Evolutionary conservation across 768 basidiomycete genomes (phyloP).

Genomic region (Suillus fuscotomentosus): DNA sequence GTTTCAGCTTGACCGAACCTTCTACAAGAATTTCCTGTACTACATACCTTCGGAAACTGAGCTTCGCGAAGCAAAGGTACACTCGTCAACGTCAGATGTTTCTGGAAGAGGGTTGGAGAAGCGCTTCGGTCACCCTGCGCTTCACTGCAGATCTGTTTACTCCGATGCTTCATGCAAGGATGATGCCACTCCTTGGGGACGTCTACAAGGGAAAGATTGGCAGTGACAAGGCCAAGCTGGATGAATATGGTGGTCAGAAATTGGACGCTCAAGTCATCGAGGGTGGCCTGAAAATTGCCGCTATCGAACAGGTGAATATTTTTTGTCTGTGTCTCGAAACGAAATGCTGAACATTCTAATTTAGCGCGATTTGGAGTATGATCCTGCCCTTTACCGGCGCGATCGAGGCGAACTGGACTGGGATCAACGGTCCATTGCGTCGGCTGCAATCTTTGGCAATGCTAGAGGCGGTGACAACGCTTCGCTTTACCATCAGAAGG

Average conservation of each 20-base stretch:
- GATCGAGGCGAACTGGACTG: conserved; percentile 87
- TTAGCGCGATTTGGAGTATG: conserved; percentile 75
- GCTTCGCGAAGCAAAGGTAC: conserved; percentile 67
- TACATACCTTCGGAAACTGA: conserved; percentile 85
- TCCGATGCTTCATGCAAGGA: conserved; percentile 82
- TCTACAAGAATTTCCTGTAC: conserved; percentile 69
- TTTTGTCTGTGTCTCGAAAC: not conserved
- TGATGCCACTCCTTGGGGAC: conserved; percentile 74
- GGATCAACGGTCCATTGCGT: conserved; percentile 78
- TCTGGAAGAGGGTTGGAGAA: conserved; percentile 76
- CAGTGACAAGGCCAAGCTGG: conserved; percentile 59
- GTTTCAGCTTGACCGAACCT: conserved; percentile 70
- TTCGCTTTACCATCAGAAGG: conserved; percentile 41
- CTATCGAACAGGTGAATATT: conserved; percentile 62
- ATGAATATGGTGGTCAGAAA: conserved; percentile 77
- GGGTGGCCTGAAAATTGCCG: conserved; percentile 82
- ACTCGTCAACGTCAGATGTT: conserved; percentile 76
- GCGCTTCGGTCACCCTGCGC: conserved; percentile 93
- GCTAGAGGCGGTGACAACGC: conserved; percentile 28
- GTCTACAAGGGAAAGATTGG: conserved; percentile 76
- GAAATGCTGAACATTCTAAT: conserved; percentile 4
- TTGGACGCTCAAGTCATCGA: conserved; percentile 73
- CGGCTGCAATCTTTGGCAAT: conserved; percentile 50
- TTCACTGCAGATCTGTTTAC: conserved; percentile 86
- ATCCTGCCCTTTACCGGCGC: conserved; percentile 72